Evolutionary conservation across 495 filamentous ascomycete species (phyloP), one percentile per base, ranked within the genome.

Genomic region (Penicillium psychrofluorescens): DNA sequence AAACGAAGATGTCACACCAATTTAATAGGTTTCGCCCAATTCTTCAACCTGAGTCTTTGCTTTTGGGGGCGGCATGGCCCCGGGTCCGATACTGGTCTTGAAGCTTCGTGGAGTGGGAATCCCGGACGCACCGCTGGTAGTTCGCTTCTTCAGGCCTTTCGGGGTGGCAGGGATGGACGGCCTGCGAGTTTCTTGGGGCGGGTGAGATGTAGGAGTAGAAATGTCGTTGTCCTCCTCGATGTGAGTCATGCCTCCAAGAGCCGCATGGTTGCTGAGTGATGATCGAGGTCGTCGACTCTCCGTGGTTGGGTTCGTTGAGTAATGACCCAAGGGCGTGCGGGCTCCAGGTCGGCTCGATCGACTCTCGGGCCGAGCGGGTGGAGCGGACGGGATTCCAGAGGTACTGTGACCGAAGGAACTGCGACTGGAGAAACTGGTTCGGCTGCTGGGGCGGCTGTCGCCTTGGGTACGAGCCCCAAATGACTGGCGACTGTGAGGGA

Each of bases 11-110:
- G 11, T 11, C 8, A 22, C 28, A 43, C 32, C 14, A 37, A 8
- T 38, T 62, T 56, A 86, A 58, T 76, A 86, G 27, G 81, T 83
- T 64, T 86, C 83, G 11, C 81, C 81, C n/a, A 86, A 63, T 45
- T 78, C 81, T 52, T 69, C 75, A 48, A 76, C 55, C 54, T 75
- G 76, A 42, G 75, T 58, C 56, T 66, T 66, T 42, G 64, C 47
- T 38, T 63, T 61, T 7, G 76, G 74, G 16, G 76, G 76, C 29
- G 71, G 71, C 79, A 81, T 75, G 43, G 64, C 64, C 40, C 74
- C 68, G 35, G 70, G 55, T 38, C 70, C 63, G 31, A 64, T 46
- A 44, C 71, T 70, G 44, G 71, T 68, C 73, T 70, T 64, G 70
- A 70, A 62, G 71, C 64, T 60, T 58, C 66, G 56, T 28, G 71